phyloP scores from a whole-genome alignment of 148 eudicot genomes.

The Drosera capensis region DNA sequence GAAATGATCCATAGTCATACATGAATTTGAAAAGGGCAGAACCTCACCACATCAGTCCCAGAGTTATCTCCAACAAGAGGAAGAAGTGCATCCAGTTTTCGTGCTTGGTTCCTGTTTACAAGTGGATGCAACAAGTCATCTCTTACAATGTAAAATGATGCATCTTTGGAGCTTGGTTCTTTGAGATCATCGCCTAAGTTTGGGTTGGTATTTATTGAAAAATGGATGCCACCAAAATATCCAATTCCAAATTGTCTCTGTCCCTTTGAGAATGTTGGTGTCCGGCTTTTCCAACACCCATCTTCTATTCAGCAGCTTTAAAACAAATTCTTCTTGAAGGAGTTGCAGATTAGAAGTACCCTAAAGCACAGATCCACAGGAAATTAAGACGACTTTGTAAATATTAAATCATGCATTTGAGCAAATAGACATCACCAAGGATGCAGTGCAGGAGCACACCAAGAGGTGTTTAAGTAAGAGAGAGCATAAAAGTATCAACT shows the following conservation, averaged over 20 bases:
- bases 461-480: too few species aligned
- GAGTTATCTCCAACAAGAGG: slow-evolving; percentile 65
- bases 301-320: slow-evolving; percentile 48
- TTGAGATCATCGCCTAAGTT: slow-evolving; percentile 30
- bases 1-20: neutral
- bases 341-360: slow-evolving; percentile 16
- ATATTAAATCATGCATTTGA: neutral
- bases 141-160: slow-evolving; percentile 72
- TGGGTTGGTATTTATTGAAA: slow-evolving; percentile 42
- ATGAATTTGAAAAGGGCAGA: too few species aligned
- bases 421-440: neutral
- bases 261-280: slow-evolving; percentile 36
- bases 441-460: too few species aligned
- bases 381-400: neutral
- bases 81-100: slow-evolving; percentile 81
- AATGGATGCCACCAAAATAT: slow-evolving; percentile 21
- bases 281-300: slow-evolving; percentile 70
- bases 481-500: too few species aligned
- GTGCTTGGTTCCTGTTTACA: slow-evolving; percentile 83
- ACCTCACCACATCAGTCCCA: slow-evolving; percentile 81
- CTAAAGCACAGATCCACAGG: slow-evolving; percentile 6
- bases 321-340: slow-evolving; percentile 22
- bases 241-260: slow-evolving; percentile 10
- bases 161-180: slow-evolving; percentile 12
- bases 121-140: slow-evolving; percentile 92